Evolutionary conservation across 164 flowering plant genomes (phyloP).

Genomic region (Vitis rupestris): DNA sequence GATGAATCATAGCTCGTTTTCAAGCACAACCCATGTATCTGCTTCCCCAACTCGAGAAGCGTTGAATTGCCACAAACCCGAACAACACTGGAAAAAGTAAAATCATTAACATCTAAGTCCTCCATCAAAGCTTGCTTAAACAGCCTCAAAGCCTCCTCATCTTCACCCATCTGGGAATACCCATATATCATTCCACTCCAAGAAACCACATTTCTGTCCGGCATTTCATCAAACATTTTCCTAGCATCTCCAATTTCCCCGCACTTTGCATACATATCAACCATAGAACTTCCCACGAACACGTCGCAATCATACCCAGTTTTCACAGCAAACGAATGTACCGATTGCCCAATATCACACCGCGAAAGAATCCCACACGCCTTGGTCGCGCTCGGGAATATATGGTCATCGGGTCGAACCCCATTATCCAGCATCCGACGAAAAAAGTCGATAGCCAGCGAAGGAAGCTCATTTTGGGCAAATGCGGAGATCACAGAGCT

Average conservation of each 20-base stretch:
- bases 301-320: conserved; percentile 63
- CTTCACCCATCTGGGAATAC: conserved; percentile 66
- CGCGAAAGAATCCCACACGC: conserved; percentile 52
- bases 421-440: conserved; percentile 45
- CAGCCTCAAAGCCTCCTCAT: conserved; percentile 73
- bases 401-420: conserved; percentile 59
- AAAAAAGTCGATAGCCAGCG: conserved; percentile 52
- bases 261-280: conserved; percentile 90
- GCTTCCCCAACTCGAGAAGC: conserved; percentile 69
- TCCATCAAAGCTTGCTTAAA: conserved; percentile 60
- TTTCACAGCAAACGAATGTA: conserved; percentile 61
- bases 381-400: conserved; percentile 64
- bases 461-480: conserved; percentile 83
- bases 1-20: conserved; percentile 63
- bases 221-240: conserved; percentile 79
- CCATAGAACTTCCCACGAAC: conserved; percentile 79
- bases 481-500: conserved; percentile 76
- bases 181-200: conserved; percentile 95
- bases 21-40: conserved; percentile 67
- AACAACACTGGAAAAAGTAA: conserved; percentile 74
- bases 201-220: conserved; percentile 83
- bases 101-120: conserved; percentile 76
- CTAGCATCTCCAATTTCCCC: conserved; percentile 55
- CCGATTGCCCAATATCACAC: conserved; percentile 42
- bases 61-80: conserved; percentile 73